These are phyloP conservation scores for Gossypioides kirkii DNA, from an alignment of 345 rosid genomes.

Conservation along the genomic window DNA sequence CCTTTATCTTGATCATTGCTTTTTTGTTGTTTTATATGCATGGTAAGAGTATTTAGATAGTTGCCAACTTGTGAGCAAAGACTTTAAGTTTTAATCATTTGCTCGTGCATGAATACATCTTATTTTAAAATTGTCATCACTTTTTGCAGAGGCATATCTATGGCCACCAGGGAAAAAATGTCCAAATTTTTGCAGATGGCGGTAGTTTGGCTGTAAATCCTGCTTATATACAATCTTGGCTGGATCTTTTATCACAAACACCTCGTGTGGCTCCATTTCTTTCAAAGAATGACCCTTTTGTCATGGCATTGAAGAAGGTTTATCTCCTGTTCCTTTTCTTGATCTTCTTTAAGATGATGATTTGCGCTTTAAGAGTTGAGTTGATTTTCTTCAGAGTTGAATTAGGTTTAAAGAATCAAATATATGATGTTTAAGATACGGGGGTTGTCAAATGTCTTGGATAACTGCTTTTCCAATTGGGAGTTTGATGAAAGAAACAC, in stretches of 20 bases:
- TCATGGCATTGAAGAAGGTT: conserved; percentile 80
- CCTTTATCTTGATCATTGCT: background rate
- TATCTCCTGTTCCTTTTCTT: conserved; percentile 2
- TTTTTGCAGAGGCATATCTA: conserved; percentile 74
- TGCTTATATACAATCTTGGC: conserved; percentile 68
- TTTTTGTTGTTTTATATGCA: background rate
- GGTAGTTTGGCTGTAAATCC: conserved; percentile 85
- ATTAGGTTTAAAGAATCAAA: background rate
- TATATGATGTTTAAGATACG: background rate
- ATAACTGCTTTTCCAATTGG: background rate
- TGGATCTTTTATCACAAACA: conserved; percentile 76
- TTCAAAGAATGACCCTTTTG: conserved; percentile 76
- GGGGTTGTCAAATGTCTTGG: background rate
- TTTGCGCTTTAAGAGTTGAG: background rate
- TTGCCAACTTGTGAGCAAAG: background rate
- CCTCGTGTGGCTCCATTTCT: conserved; percentile 96
- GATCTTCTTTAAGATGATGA: background rate
- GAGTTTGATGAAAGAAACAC: background rate
- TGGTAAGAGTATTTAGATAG: background rate
- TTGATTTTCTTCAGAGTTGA: background rate
- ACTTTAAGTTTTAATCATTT: background rate
- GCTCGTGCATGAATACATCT: background rate
- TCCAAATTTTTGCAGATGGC: conserved; percentile 67
- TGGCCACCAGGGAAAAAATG: conserved; percentile 71
- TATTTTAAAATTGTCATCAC: background rate